A percentile compares a stretch with the other conserved stretches of the same genome.
Conservation (phyloP, 2,329 filamentous ascomycete genomes). For the Cryoendolithus antarcticus region DNA sequence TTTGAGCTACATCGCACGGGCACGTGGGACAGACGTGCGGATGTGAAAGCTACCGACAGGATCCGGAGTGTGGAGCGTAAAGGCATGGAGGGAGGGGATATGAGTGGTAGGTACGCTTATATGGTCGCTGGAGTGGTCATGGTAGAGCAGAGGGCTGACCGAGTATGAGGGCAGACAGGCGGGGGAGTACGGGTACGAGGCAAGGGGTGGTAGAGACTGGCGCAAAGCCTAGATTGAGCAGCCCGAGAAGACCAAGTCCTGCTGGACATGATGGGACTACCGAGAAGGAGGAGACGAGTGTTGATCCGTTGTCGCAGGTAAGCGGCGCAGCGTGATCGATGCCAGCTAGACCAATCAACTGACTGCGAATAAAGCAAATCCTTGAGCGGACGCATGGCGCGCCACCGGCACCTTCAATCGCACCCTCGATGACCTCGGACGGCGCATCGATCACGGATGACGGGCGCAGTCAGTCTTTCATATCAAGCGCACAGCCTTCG, state of each 20-base stretch:
- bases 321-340: constrained; percentile 15
- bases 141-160: background rate
- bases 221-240: constrained; percentile 10
- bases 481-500: constrained; percentile 7
- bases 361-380: constrained; percentile 33
- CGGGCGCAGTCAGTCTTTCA: constrained; percentile 3
- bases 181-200: background rate
- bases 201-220: constrained; percentile 1
- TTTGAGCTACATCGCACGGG: no score
- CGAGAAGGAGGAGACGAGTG: constrained; percentile 33
- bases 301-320: constrained; percentile 59
- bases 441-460: constrained; percentile 36
- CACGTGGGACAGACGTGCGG: no score
- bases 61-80: constrained; percentile 3
- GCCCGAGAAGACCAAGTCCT: constrained; percentile 9
- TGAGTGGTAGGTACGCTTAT: background rate
- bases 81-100: constrained; percentile 2
- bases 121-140: background rate
- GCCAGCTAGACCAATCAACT: background rate
- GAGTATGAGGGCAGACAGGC: constrained; percentile 5
- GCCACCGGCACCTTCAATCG: constrained; percentile 38
- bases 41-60: background rate
- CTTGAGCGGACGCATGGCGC: constrained; percentile 56
- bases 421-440: constrained; percentile 27
- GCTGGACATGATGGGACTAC: constrained; percentile 9